These are phyloP conservation scores for Achaetomium macrosporum DNA, from an alignment of 2,329 filamentous ascomycete genomes.

Conservation along the genomic window DNA sequence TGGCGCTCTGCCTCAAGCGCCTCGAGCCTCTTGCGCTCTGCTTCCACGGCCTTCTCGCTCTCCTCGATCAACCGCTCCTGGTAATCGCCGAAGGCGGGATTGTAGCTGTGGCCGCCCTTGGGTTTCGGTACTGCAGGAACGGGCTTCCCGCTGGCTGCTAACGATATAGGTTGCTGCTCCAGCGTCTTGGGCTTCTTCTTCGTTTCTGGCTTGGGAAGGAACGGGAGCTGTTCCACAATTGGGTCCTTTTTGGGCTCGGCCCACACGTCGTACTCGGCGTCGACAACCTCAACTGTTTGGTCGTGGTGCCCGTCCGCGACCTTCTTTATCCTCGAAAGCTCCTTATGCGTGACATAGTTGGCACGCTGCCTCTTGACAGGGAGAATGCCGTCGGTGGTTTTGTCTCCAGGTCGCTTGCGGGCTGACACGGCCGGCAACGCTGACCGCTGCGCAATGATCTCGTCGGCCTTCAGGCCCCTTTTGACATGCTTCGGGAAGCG, in stretches of 20 bases:
- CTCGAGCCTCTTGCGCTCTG: conserved; percentile 67
- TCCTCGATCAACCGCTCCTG: conserved; percentile 67
- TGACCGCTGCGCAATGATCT: conserved; percentile 83
- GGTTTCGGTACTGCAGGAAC: conserved; percentile 76
- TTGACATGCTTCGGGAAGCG: conserved; percentile 52
- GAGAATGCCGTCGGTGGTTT: conserved; percentile 67
- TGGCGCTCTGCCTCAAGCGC: conserved; percentile 61
- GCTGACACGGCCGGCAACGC: conserved; percentile 71
- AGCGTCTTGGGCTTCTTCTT: conserved; percentile 70
- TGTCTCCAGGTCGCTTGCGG: conserved; percentile 68
- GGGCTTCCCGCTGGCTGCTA: conserved; percentile 74
- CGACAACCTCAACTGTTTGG: conserved; percentile 48
- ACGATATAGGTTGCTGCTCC: conserved; percentile 69
- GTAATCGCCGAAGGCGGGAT: conserved; percentile 83
- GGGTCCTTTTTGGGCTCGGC: conserved; percentile 32
- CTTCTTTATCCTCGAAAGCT: conserved; percentile 69
- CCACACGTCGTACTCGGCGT: conserved; percentile 78
- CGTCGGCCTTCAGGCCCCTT: conserved; percentile 81
- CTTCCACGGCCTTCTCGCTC: conserved; percentile 70
- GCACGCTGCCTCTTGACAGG: conserved; percentile 69
- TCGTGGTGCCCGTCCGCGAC: conserved; percentile 69
- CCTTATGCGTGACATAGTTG: conserved; percentile 77
- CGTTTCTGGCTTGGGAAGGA: conserved; percentile 59
- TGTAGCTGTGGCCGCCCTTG: conserved; percentile 82
- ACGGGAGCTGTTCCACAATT: conserved; percentile 43